Conservation (phyloP, 371 early-diverging fungal genomes). For the Zychaea mexicana region DNA sequence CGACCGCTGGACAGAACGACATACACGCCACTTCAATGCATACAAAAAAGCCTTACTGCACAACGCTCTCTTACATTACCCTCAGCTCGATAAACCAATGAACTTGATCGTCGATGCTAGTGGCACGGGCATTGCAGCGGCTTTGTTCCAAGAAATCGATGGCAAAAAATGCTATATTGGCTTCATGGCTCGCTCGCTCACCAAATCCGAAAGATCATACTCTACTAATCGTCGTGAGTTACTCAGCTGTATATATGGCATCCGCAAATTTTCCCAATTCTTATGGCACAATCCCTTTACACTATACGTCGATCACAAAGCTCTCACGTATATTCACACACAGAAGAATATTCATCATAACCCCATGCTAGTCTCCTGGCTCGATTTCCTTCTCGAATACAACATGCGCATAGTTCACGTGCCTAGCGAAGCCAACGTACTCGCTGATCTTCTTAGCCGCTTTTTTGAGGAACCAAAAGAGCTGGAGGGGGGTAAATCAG, state of each 20-base stretch:
- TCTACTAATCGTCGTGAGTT: constrained; percentile 15
- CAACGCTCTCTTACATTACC: constrained; percentile 16
- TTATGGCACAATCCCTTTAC: constrained; percentile 30
- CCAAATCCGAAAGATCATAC: constrained; percentile 16
- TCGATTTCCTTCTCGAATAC: constrained; percentile 23
- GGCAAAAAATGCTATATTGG: constrained; percentile 16
- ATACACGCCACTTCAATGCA: constrained; percentile 9
- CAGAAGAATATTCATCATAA: constrained; percentile 18
- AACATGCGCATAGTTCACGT: constrained; percentile 24
- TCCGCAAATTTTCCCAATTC: constrained; percentile 27
- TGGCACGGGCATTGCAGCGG: constrained; percentile 35
- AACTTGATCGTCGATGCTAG: constrained; percentile 46
- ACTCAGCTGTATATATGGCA: constrained; percentile 14
- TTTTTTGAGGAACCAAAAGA: constrained; percentile 14
- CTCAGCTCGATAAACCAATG: constrained; percentile 30
- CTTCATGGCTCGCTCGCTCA: constrained; percentile 16
- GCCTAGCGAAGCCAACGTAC: constrained; percentile 22
- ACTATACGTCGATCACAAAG: constrained; percentile 25
- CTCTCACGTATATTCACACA: constrained; percentile 18
- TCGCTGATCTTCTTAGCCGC: constrained; percentile 23
- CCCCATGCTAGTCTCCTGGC: constrained; percentile 28
- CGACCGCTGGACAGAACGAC: not conserved
- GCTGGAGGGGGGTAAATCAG: constrained; percentile 20
- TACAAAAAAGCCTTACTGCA: constrained; percentile 6
- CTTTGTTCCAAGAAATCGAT: constrained; percentile 24